A percentile compares a stretch with the other conserved stretches of the same genome.
These are phyloP conservation scores for Peniophora sp. DNA, from an alignment of 1,284 basidiomycete species.

Conservation along the genomic window DNA sequence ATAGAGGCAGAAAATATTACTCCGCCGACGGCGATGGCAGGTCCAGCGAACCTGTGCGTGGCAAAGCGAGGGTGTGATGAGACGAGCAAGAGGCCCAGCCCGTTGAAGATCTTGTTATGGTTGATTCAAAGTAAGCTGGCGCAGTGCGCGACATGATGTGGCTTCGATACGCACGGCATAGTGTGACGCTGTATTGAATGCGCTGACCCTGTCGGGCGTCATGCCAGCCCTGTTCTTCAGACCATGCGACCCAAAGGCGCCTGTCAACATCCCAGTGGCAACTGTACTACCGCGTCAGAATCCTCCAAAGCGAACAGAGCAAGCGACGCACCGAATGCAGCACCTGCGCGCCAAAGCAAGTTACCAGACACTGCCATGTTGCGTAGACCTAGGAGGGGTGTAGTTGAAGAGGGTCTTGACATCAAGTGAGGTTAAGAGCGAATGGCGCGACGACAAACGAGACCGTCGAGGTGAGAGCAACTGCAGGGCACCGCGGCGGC, in stretches of 20 bases:
- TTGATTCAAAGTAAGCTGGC: slow-evolving; percentile 2
- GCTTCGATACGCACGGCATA: slow-evolving; percentile 48
- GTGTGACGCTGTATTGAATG: slow-evolving; percentile 56
- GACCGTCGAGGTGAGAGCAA: no score
- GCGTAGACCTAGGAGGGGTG: slow-evolving; percentile 2
- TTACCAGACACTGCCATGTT: background rate
- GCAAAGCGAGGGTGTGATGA: slow-evolving; percentile 68
- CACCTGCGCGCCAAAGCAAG: slow-evolving; percentile 13
- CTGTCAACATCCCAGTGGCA: slow-evolving; percentile 49
- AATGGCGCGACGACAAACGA: no score
- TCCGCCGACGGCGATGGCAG: slow-evolving; percentile 57
- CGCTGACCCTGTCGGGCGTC: slow-evolving; percentile 42
- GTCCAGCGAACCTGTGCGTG: slow-evolving; percentile 58
- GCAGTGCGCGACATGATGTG: background rate
- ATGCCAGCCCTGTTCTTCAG: slow-evolving; percentile 42
- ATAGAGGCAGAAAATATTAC: slow-evolving; percentile 70
- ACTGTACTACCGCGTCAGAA: slow-evolving; percentile 24
- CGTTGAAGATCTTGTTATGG: slow-evolving; percentile 59
- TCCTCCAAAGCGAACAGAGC: background rate
- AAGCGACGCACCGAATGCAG: slow-evolving; percentile 8
- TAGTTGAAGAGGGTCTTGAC: background rate
- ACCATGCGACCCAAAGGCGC: slow-evolving; percentile 67
- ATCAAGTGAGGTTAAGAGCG: background rate
- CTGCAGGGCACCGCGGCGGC: no score
- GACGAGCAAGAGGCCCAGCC: slow-evolving; percentile 63